Evolutionary conservation across 768 basidiomycete species (phyloP).

Genomic region (Auricularia auricula-judae): DNA sequence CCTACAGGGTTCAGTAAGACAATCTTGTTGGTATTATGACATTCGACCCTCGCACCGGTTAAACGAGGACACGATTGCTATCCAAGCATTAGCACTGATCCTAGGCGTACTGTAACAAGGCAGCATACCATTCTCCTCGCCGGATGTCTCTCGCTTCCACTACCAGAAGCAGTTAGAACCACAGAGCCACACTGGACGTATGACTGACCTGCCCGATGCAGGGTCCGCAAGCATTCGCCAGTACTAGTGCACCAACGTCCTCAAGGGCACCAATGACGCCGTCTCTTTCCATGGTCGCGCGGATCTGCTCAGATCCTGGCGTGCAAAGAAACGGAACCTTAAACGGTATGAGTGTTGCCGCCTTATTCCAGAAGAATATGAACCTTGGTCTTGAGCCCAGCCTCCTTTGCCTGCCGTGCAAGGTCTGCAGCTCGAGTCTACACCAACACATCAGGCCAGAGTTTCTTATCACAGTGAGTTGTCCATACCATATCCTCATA

Average conservation of each 20-base stretch:
- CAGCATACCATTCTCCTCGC: conserved; percentile 73
- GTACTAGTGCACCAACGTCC: conserved; percentile 84
- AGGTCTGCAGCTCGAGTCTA: conserved; percentile 88
- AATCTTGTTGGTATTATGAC: not conserved
- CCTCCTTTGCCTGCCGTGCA: conserved; percentile 77
- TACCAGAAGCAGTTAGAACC: conserved; percentile 18
- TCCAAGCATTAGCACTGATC: conserved; percentile 1
- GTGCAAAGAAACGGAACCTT: conserved; percentile 74
- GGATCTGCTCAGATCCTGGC: conserved; percentile 89
- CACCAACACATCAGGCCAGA: conserved; percentile 4
- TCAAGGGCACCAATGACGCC: conserved; percentile 70
- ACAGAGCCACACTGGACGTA: not conserved
- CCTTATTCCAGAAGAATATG: too few relatives aligned
- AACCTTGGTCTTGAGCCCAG: conserved; percentile 61
- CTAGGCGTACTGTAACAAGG: not conserved
- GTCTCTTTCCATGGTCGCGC: conserved; percentile 95
- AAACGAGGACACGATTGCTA: conserved; percentile 94
- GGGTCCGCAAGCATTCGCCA: conserved; percentile 97
- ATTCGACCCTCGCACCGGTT: conserved; percentile 53
- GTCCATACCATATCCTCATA: conserved; percentile 81
- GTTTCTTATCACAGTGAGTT: not conserved
- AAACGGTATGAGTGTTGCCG: too few relatives aligned
- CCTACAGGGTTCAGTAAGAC: conserved; percentile 16
- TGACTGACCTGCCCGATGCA: conserved; percentile 83
- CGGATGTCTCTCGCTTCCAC: conserved; percentile 91